phyloP scores from a whole-genome alignment of 2,329 filamentous ascomycete genomes.

The Sarocladium brachiariae region DNA sequence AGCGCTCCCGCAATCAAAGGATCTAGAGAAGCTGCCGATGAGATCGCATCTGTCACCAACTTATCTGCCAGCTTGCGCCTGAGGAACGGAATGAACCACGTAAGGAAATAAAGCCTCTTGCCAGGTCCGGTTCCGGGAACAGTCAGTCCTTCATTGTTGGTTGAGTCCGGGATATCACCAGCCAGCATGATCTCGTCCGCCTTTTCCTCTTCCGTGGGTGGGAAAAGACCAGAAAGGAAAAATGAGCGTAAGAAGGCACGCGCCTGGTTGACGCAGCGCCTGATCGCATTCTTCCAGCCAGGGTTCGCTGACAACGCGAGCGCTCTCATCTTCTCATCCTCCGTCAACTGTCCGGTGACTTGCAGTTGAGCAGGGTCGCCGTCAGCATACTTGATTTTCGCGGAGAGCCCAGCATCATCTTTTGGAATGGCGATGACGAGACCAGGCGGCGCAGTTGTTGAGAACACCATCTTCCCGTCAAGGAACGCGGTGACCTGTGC shows the following conservation, averaged over 20 bases:
- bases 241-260: background rate
- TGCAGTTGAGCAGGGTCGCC: background rate
- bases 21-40: background rate
- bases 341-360: background rate
- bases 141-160: background rate
- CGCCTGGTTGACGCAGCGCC: background rate
- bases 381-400: background rate
- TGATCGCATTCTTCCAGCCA: background rate
- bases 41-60: background rate
- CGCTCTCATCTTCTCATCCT: background rate
- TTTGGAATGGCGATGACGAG: background rate
- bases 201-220: background rate
- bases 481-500: background rate
- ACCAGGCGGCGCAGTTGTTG: background rate
- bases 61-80: background rate
- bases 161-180: background rate
- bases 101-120: background rate
- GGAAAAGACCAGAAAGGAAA: background rate
- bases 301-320: background rate
- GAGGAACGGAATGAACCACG: background rate
- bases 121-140: background rate
- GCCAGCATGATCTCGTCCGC: background rate
- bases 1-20: background rate
- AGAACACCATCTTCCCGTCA: background rate
- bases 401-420: background rate